Evolutionary conservation across 352 stramenopile genomes (phyloP).

Genomic region (Pythium diclinum): DNA sequence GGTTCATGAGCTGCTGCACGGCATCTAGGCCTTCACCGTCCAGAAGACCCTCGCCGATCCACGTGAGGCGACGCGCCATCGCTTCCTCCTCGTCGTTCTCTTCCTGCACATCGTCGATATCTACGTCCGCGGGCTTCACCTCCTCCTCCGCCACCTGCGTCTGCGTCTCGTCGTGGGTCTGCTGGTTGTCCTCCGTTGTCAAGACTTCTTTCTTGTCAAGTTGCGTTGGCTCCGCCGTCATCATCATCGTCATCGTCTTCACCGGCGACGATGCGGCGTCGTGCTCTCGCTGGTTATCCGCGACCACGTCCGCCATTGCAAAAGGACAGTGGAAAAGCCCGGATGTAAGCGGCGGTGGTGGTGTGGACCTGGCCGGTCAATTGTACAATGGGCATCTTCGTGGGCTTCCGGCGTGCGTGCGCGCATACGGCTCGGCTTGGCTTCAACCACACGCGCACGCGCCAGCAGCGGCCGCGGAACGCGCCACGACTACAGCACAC

Average conservation of each 20-base stretch:
- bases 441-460: slow-evolving; percentile 9
- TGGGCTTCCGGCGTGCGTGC: not conserved
- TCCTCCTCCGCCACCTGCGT: not conserved
- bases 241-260: not conserved
- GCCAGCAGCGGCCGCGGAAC: slow-evolving; percentile 4
- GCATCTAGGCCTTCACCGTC: slow-evolving; percentile 47
- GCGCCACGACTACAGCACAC: slow-evolving; percentile 4
- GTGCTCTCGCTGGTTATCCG: slow-evolving; percentile 13
- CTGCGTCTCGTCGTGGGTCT: slow-evolving; percentile 15
- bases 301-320: slow-evolving; percentile 20
- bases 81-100: slow-evolving; percentile 12
- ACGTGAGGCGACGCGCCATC: slow-evolving; percentile 49
- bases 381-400: slow-evolving; percentile 17
- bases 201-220: slow-evolving; percentile 18
- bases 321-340: not conserved
- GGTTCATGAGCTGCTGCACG: slow-evolving; percentile 42
- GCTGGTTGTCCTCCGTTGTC: slow-evolving; percentile 21
- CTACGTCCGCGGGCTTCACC: slow-evolving; percentile 6
- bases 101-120: slow-evolving; percentile 13
- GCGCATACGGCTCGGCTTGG: not conserved
- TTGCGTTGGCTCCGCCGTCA: not conserved
- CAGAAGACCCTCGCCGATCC: slow-evolving; percentile 65
- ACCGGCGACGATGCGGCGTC: not conserved
- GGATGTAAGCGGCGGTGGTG: not conserved
- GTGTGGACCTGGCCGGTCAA: slow-evolving; percentile 6